phyloP scores from a whole-genome alignment of 441 rosid genomes.

The Aleurites moluccanus region DNA sequence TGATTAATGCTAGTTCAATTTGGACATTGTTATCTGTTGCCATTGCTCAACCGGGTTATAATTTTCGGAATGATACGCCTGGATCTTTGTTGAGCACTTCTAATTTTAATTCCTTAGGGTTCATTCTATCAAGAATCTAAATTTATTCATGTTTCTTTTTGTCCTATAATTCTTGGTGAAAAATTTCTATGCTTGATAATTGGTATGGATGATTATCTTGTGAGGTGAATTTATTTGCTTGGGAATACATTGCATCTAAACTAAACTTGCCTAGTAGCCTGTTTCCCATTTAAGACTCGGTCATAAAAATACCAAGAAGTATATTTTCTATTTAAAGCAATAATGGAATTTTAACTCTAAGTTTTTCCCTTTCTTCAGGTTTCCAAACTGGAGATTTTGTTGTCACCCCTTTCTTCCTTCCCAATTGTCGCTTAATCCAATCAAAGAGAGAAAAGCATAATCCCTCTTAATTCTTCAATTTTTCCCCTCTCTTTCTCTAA shows the following conservation, averaged over 20 bases:
- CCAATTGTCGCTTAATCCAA: no score
- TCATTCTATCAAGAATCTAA: conserved; percentile 2
- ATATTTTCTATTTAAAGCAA: not conserved
- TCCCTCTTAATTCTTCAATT: no score
- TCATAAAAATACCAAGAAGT: no score
- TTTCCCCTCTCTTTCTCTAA: no score
- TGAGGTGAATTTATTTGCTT: not conserved
- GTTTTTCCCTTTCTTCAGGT: no score
- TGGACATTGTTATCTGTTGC: conserved; percentile 23
- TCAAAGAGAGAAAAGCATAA: no score
- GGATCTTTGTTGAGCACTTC: conserved; percentile 26
- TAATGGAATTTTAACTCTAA: not conserved
- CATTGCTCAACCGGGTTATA: conserved; percentile 19
- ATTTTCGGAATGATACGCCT: conserved; percentile 36
- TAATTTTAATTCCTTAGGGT: conserved; percentile 10
- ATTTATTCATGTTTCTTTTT: not conserved
- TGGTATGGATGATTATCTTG: not conserved
- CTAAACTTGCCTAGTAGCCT: not conserved
- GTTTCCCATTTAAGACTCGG: not conserved
- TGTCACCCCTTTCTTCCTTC: no score
- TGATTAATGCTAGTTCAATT: conserved; percentile 12
- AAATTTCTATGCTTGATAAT: not conserved
- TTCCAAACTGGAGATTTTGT: no score
- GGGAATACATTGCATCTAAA: not conserved
- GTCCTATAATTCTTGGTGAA: not conserved